These are phyloP conservation scores for Lepiota brunneoincarnata DNA, from an alignment of 768 basidiomycete genomes.

Conservation along the genomic window DNA sequence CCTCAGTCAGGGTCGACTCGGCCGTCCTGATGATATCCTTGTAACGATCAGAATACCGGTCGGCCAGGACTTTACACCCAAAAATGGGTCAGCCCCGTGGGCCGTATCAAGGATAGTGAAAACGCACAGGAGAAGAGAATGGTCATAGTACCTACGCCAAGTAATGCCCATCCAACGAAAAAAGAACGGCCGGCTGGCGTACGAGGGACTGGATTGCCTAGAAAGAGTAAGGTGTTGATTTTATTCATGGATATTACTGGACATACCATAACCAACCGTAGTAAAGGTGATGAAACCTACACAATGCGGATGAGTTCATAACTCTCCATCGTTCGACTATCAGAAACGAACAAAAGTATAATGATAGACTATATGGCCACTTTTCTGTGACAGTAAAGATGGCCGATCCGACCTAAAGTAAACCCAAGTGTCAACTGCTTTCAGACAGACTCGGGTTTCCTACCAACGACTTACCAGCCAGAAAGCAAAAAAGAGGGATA, in stretches of 20 bases:
- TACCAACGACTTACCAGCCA: conserved; percentile 54
- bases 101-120: not conserved
- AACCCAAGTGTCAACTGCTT: not conserved
- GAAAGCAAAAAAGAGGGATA: conserved; percentile 66
- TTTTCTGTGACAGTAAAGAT: conserved; percentile 69
- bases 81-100: not conserved
- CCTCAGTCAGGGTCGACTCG: not conserved
- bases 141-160: conserved; percentile 76
- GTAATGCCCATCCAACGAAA: conserved; percentile 76
- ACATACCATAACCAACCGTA: conserved; percentile 65
- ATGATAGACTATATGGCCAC: conserved; percentile 60
- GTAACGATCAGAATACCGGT: conserved; percentile 66
- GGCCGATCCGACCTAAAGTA: conserved; percentile 54
- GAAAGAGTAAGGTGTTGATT: not conserved
- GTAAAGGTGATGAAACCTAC: conserved; percentile 71
- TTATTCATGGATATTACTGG: not conserved
- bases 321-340: not conserved
- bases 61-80: conserved; percentile 49
- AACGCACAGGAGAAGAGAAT: conserved; percentile 65
- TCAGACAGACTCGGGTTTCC: not conserved
- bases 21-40: conserved; percentile 48
- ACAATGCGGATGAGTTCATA: not conserved
- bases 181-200: conserved; percentile 72
- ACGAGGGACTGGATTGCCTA: conserved; percentile 58
- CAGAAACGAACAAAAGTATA: conserved; percentile 67